Evolutionary conservation across 2,329 filamentous ascomycete genomes (phyloP), one percentile per base, ranked within the genome.

Genomic region (Alternaria dauci): DNA sequence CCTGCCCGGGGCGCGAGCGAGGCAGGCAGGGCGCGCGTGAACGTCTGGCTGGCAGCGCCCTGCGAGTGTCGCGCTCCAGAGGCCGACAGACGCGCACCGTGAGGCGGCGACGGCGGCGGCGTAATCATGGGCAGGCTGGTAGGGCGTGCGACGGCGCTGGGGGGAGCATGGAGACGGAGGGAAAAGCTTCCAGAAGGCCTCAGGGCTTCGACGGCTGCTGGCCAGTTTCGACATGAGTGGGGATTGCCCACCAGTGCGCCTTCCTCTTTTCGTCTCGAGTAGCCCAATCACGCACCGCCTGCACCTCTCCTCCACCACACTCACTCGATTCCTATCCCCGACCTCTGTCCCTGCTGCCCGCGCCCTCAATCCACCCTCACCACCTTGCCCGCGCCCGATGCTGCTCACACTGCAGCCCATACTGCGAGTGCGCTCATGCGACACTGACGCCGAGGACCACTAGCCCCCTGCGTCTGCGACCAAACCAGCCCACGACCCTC

Each of bases 391-490:
- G 59, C 61, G 67, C 67, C 70, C 70, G 67, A 75, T 76, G 71
- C 72, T 72, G 71, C 71, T 70, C 71, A 59, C 41, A 59, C 62
- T 61, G 65, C 68, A 61, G 64, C 66, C 62, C 46, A 56, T 58
- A 65, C 66, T 71, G 68, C 69, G 71, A 66, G 73, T 67, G 74
- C 69, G 72, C 71, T 74, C 63, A 65, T 71, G 72, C 71, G 71
- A 74, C 73, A 69, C 71, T 73, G 72, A 73, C 70, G 67, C 72
- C 60, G 51, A 39, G 59, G 20, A 47, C 62, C 39, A 44, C 52
- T 55, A 50, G 55, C 69, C 59, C 59, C 66, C 66, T 68, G 66
- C 63, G 58, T 30, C 58, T 60, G 52, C 44, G 52, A 43, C 32
- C 28, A 30, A 30, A 16, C 55, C 39, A 42, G 7, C 44, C 34